These are phyloP conservation scores for Solanum virginianum DNA, from an alignment of 257 asterid species.

Conservation along the genomic window DNA sequence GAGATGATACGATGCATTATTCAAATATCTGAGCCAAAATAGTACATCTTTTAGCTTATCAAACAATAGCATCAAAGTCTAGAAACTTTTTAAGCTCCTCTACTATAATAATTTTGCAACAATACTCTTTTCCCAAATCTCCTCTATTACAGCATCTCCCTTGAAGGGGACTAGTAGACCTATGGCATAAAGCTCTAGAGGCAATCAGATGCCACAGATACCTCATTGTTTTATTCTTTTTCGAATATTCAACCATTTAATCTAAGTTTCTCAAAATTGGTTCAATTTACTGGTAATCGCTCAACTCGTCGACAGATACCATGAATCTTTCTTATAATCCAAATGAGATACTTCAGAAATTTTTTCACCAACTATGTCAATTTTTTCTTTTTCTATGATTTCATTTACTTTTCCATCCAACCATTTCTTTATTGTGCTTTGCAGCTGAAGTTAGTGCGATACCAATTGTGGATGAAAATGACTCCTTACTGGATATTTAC, in stretches of 20 bases:
- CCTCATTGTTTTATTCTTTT: background rate
- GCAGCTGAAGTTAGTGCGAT: slow-evolving; percentile 66
- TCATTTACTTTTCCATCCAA: background rate
- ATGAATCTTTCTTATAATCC: background rate
- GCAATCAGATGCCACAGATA: background rate
- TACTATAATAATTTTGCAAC: background rate
- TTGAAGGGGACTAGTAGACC: background rate
- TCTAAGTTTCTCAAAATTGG: background rate
- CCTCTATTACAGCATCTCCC: background rate
- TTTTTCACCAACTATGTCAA: background rate
- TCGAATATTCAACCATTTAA: background rate
- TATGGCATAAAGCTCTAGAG: background rate
- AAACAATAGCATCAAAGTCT: background rate
- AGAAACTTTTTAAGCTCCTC: background rate
- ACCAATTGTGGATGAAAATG: slow-evolving; percentile 68
- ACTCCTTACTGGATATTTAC: slow-evolving; percentile 62
- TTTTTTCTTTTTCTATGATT: background rate
- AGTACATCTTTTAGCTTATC: background rate
- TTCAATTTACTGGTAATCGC: background rate
- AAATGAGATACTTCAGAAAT: background rate
- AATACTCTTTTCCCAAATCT: background rate
- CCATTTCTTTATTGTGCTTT: background rate
- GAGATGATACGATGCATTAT: background rate
- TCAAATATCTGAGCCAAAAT: background rate
- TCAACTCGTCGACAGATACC: background rate